Conservation (phyloP, 1,284 basidiomycete species). For the Pulveroboletus sp. region DNA sequence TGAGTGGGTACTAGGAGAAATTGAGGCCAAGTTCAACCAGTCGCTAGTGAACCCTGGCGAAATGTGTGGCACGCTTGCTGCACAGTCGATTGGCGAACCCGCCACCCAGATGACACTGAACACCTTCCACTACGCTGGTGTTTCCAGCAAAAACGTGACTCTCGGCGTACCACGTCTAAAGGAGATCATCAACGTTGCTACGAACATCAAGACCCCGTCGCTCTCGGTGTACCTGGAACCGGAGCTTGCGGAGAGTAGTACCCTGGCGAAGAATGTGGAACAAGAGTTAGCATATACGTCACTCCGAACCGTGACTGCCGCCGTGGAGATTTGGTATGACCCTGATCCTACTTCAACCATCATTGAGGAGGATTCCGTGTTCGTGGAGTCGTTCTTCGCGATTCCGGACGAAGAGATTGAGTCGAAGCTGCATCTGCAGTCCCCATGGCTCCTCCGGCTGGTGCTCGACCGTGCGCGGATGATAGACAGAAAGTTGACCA, state of each 20-base stretch:
- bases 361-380: constrained; percentile 94
- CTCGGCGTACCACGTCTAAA: constrained; percentile 97
- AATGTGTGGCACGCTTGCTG: constrained; percentile 98
- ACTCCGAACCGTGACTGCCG: constrained; percentile 90
- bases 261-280: constrained; percentile 82
- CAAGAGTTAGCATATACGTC: constrained; percentile 95
- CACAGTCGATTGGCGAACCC: constrained; percentile 98
- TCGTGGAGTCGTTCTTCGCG: constrained; percentile 99
- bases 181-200: constrained; percentile 98
- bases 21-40: constrained; percentile 92
- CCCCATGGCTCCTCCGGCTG: constrained; percentile 95
- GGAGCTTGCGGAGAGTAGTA: constrained; percentile 57
- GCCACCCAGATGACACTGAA: constrained; percentile 99
- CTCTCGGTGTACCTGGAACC: constrained; percentile 86
- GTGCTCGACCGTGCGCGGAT: constrained; percentile 97
- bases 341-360: constrained; percentile 90
- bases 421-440: constrained; percentile 86
- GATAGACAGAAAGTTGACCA: constrained; percentile 94
- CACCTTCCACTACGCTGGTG: constrained; percentile 99
- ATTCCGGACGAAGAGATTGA: constrained; percentile 98
- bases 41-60: constrained; percentile 92
- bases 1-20: constrained; percentile 96
- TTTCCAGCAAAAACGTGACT: constrained; percentile 95
- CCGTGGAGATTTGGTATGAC: constrained; percentile 98
- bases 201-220: constrained; percentile 97